Base-by-base conservation (phyloP, 2,329 filamentous ascomycete genomes). In the Scytalidium lignicola region DNA sequence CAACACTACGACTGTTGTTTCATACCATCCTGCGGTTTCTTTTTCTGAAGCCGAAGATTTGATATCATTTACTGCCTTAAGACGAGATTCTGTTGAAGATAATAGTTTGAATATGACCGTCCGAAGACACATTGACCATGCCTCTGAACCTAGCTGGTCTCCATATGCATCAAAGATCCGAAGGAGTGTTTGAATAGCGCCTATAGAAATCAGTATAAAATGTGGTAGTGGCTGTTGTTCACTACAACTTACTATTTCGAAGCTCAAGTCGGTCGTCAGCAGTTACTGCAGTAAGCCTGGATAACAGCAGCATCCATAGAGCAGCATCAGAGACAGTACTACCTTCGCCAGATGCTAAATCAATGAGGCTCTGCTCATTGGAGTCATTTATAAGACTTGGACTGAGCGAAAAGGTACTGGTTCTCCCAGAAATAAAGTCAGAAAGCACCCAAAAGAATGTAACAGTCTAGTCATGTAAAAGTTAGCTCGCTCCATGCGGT, bases 361-460 rank as follows among this genome's bases (percentile, higher is more conserved):
- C 68, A 1, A 76, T 68, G 2, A 87, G 65, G 15, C 76, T 72
- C 7, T 82, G 69, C 47, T 86, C 83, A 58, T 80, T 70, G 51
- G 75, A 62, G 52, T 75, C 71, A 41, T 73, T 68, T 49, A 83
- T 73, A 51, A 84, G 72, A 45, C 75, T 73, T 41, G 76, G 70
- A 1, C 76, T 82, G 26, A 85, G 78, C 1, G 76, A 74, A 41
- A 85, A 76, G 0, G 76, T 73, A 50, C 73, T 74, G 47, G 75
- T 80, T 56, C 79, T 80, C 2, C 75, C 70, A 1, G 81, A 84
- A 3, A 97, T 74, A 55, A 91, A 93, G 65, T 96, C 91, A 0
- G 92, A 96, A 7, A 96, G 79, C 47, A 92, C 91, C 90, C 91
- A 96, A 66, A 96, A 95, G 63, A 95, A 93, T 0, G 92, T 96